Evolutionary conservation across 140 eudicot genomes (phyloP).

Genomic region (Senecio squalidus): DNA sequence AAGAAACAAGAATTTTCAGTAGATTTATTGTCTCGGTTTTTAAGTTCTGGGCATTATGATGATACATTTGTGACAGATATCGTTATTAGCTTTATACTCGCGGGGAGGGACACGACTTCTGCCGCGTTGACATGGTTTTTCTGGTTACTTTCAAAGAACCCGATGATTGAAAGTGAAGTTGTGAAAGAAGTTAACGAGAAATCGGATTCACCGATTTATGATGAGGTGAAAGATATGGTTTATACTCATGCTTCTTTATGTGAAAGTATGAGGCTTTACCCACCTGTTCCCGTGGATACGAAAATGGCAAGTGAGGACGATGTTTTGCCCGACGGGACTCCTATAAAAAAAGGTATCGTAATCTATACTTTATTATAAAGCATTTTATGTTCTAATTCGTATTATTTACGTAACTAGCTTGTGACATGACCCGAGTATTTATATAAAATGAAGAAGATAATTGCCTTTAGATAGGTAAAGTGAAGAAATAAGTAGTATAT

Average conservation of each 20-base stretch:
- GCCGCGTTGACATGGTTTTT: constrained; percentile 82
- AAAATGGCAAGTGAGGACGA: constrained; percentile 42
- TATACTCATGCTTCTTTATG: constrained; percentile 66
- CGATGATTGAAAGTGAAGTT: constrained; percentile 39
- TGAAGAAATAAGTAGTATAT: too few species aligned
- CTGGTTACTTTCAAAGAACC: constrained; percentile 45
- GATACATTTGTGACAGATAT: constrained; percentile 55
- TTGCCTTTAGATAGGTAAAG: too few species aligned
- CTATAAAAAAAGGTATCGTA: constrained; percentile 41
- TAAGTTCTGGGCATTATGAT: constrained; percentile 38
- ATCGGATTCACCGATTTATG: constrained; percentile 27
- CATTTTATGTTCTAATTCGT: too few species aligned
- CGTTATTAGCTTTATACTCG: constrained; percentile 63
- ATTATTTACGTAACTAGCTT: too few species aligned
- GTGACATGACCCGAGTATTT: too few species aligned
- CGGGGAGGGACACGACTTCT: constrained; percentile 77
- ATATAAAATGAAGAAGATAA: too few species aligned
- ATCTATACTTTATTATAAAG: too few species aligned
- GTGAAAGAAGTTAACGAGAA: constrained; percentile 35
- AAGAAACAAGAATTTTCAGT: constrained; percentile 28
- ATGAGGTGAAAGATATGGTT: constrained; percentile 61
- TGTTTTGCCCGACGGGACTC: constrained; percentile 48
- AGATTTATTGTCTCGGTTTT: constrained; percentile 23
- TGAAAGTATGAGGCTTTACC: constrained; percentile 69
- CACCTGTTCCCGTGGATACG: constrained; percentile 54